These are phyloP conservation scores for Mimosa pudica DNA, from an alignment of 306 rosid species.

Conservation along the genomic window DNA sequence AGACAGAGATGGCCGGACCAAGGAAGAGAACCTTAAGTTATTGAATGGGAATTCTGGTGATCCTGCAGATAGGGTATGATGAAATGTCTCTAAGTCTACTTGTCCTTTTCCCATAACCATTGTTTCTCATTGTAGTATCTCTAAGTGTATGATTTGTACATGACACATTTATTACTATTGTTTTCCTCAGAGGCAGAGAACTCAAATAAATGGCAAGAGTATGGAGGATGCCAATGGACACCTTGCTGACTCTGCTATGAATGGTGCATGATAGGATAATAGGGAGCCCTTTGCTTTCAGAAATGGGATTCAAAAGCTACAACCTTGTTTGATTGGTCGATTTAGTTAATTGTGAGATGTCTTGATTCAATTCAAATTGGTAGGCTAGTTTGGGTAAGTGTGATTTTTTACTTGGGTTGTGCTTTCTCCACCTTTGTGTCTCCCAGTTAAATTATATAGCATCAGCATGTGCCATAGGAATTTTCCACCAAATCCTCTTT, in stretches of 20 bases:
- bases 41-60: constrained; percentile 88
- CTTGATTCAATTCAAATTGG: constrained; percentile 34
- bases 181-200: constrained; percentile 80
- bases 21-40: constrained; percentile 91
- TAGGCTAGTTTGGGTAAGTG: constrained; percentile 42
- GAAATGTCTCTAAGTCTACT: not conserved
- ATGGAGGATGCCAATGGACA: constrained; percentile 71
- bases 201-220: constrained; percentile 90
- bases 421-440: constrained; percentile 41
- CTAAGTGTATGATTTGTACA: constrained; percentile 27
- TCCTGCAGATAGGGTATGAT: constrained; percentile 80
- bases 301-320: constrained; percentile 43
- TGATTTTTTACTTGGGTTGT: constrained; percentile 45
- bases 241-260: constrained; percentile 71
- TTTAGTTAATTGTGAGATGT: constrained; percentile 21
- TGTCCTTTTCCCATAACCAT: constrained; percentile 24
- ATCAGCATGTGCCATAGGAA: constrained; percentile 45
- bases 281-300: constrained; percentile 39
- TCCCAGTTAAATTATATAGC: constrained; percentile 38
- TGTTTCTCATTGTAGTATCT: not conserved
- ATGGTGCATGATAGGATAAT: constrained; percentile 54
- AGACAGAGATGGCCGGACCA: constrained; percentile 72
- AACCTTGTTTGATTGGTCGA: constrained; percentile 35
- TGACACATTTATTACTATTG: constrained; percentile 18
- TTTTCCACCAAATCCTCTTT: constrained; percentile 22